Percentiles rank a stretch among this genome's conserved stretches.
phyloP scores from a whole-genome alignment of 805 yeast species.

The Starmerella bombicola region DNA sequence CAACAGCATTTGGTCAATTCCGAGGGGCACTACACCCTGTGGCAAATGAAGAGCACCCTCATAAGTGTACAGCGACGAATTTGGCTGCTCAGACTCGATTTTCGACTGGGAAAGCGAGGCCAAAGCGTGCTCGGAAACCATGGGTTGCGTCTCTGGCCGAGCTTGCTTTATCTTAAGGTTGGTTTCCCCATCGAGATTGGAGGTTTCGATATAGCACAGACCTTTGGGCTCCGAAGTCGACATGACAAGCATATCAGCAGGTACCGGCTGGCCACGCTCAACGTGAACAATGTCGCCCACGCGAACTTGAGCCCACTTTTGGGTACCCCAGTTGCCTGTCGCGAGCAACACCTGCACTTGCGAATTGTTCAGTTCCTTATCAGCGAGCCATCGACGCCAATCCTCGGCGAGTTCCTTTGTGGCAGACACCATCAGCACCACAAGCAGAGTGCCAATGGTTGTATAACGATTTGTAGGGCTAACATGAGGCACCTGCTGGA shows the following conservation, averaged over 20 bases:
- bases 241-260: conserved; percentile 77
- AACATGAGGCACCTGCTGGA: conserved; percentile 94
- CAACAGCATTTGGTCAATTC: conserved; percentile 81
- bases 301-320: conserved; percentile 72
- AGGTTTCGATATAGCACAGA: conserved; percentile 91
- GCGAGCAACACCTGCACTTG: conserved; percentile 47
- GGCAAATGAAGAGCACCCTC: conserved; percentile 66
- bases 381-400: conserved; percentile 74
- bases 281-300: conserved; percentile 89
- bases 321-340: conserved; percentile 49
- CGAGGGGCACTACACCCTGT: conserved; percentile 42
- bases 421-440: conserved; percentile 84
- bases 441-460: conserved; percentile 77
- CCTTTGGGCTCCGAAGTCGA: conserved; percentile 98
- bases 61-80: conserved; percentile 83
- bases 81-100: conserved; percentile 80
- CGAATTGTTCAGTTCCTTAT: conserved; percentile 76
- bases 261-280: conserved; percentile 76
- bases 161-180: conserved; percentile 91
- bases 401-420: conserved; percentile 86
- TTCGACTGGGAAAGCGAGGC: conserved; percentile 40
- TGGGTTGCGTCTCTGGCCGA: conserved; percentile 56
- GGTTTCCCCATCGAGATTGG: conserved; percentile 95
- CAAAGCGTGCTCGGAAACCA: conserved; percentile 54
- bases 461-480: conserved; percentile 94